phyloP scores from a whole-genome alignment of 164 flowering plant genomes.

The Santalum album region DNA sequence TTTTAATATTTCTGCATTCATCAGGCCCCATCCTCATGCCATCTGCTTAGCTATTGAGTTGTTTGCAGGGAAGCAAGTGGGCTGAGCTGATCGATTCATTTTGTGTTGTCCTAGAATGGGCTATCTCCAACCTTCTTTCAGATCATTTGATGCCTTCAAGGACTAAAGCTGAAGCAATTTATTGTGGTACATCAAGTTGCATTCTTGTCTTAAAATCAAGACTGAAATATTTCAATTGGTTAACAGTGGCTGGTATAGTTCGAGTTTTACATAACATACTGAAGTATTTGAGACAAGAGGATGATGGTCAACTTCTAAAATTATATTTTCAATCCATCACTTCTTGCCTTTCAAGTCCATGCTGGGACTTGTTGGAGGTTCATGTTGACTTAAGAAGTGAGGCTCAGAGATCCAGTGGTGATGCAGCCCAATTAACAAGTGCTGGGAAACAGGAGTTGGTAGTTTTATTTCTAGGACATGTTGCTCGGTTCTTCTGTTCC shows the following conservation, averaged over 20 bases:
- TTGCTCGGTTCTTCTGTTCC: constrained; percentile 67
- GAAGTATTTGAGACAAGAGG: constrained; percentile 44
- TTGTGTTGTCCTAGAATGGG: constrained; percentile 32
- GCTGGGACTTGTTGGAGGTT: constrained; percentile 35
- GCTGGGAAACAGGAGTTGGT: constrained; percentile 9
- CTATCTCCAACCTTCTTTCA: constrained; percentile 22
- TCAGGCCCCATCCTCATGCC: not conserved
- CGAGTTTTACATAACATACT: constrained; percentile 45
- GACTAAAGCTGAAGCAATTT: constrained; percentile 9
- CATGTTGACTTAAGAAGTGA: constrained; percentile 11
- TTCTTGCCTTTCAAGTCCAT: constrained; percentile 27
- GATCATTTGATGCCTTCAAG: constrained; percentile 4
- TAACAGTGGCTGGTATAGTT: constrained; percentile 31
- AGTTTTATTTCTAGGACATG: constrained; percentile 40
- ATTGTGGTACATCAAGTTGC: constrained; percentile 10
- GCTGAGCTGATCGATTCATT: constrained; percentile 30
- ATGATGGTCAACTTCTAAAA: constrained; percentile 23
- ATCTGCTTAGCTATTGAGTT: constrained; percentile 1
- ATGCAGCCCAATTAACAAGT: constrained; percentile 8
- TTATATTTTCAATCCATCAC: constrained; percentile 27
- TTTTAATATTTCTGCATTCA: not conserved
- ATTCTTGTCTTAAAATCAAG: constrained; percentile 13
- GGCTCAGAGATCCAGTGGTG: constrained; percentile 4
- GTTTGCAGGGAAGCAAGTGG: constrained; percentile 52
- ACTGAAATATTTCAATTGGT: constrained; percentile 37